Base-by-base conservation (phyloP, 1,139 yeast species). In the Candida sanyaensis region DNA sequence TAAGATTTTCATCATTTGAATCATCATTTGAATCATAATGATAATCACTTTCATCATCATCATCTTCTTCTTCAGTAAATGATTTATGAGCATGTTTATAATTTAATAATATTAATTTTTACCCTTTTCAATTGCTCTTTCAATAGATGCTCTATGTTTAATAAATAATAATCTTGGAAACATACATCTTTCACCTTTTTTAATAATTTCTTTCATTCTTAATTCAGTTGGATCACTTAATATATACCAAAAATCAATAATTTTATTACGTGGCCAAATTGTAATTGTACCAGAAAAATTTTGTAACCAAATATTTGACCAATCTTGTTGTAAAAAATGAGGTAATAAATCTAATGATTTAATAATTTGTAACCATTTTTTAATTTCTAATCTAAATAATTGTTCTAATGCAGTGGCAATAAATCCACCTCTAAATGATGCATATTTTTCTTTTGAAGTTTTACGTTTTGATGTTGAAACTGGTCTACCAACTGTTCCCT, bases 401-500 rank as follows among this genome's bases (percentile, higher is more conserved):
- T 84, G 88, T 57, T 88, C 95, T 29, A 83, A 56, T 0, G 92
- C 90, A 8, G 92, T 80, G 2, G 87, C 85, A 26, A 88, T 62
- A 55, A 88, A 87, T 1, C 95, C 96, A 8, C 96, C 96, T 57
- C 95, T 69, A 56, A 87, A 77, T 21, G 69, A 65, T 5, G 77
- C 77, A 53, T 63, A 74, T 45, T 66, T 68, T 47, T 68, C 71
- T 13, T 56, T 62, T 36, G 60, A 7, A 11, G 77, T 72, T 47
- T 67, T 80, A n/a, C 86, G 65, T 50, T 86, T 76, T 0, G 78
- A 60, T 4, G 63, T 61, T 0, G 88, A 78, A 12, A 88, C 89
- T 0, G 96, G 96, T 47, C 87, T 72, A 0, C 96, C 96, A 26
- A 87, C 89, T 0, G 90, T 82, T 1, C 96, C 96, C 56, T 86